Conservation (phyloP, 2,329 filamentous ascomycete species). For the Ustulina deusta region DNA sequence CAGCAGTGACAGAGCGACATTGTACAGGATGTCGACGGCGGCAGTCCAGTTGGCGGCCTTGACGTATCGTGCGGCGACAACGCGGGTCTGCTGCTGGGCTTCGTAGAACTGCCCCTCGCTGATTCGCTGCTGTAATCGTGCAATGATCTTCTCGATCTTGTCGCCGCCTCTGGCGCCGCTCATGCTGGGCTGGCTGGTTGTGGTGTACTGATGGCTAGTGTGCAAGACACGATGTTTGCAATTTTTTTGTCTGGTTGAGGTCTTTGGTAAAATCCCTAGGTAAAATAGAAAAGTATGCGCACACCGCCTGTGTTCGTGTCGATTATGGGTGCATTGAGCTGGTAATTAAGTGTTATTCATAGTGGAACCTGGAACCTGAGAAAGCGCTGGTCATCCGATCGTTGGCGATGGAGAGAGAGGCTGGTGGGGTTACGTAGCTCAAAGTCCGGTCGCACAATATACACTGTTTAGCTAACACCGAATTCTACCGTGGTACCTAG, state of each 20-base stretch:
- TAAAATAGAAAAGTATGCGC: background rate
- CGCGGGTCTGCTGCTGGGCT: slow-evolving; percentile 97
- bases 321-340: slow-evolving; percentile 9
- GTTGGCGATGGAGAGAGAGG: background rate
- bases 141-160: slow-evolving; percentile 69
- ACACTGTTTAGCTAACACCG: no score
- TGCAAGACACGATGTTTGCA: background rate
- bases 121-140: slow-evolving; percentile 85
- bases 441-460: background rate
- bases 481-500: no score
- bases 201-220: background rate
- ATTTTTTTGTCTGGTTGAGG: background rate
- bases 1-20: slow-evolving; percentile 85
- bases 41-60: slow-evolving; percentile 87
- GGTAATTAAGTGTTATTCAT: slow-evolving; percentile 17
- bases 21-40: slow-evolving; percentile 87
- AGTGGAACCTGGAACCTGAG: slow-evolving; percentile 3
- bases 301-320: background rate
- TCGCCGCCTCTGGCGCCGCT: slow-evolving; percentile 53
- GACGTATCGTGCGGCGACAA: slow-evolving; percentile 92
- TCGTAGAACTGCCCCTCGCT: slow-evolving; percentile 95
- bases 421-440: slow-evolving; percentile 17
- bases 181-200: slow-evolving; percentile 33
- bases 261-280: background rate
- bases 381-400: slow-evolving; percentile 11